Conservation (phyloP, 305 asterid genomes). For the Fraxinus angustifolia region DNA sequence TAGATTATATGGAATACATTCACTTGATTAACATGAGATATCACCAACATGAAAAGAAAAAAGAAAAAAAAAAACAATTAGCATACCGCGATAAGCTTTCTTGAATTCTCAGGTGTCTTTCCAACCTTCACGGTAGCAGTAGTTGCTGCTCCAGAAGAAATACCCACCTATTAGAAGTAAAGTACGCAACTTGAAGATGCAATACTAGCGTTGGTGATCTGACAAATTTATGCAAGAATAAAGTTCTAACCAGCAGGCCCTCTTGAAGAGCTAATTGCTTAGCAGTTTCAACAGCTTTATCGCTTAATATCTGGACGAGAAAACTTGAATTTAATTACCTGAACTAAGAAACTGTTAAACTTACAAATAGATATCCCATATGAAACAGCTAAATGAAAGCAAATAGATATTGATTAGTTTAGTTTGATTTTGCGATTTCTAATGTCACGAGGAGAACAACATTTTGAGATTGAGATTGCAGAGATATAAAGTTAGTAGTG, state of each 20-base stretch:
- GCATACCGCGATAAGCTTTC: constrained; percentile 85
- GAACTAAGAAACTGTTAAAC: not conserved
- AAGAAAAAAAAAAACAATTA: not conserved
- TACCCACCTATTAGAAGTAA: constrained; percentile 62
- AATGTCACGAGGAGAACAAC: not conserved
- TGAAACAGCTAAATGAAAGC: not conserved
- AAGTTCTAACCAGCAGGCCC: constrained; percentile 81
- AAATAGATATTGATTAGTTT: no score
- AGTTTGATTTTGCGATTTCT: not conserved
- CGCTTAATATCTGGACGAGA: constrained; percentile 66
- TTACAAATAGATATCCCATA: not conserved
- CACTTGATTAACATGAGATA: not conserved
- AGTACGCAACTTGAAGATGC: not conserved
- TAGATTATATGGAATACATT: not conserved
- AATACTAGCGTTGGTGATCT: not conserved
- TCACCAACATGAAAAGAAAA: not conserved
- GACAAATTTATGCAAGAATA: not conserved
- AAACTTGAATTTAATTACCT: not conserved
- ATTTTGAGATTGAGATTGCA: not conserved
- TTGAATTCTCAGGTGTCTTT: constrained; percentile 92
- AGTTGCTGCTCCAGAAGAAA: constrained; percentile 94
- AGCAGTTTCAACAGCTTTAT: constrained; percentile 83
- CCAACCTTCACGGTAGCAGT: constrained; percentile 74
- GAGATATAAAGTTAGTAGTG: not conserved
- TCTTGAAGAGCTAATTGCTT: constrained; percentile 91